These are phyloP conservation scores for Sungouiella blattae DNA, from an alignment of 805 yeast genomes.

Conservation along the genomic window DNA sequence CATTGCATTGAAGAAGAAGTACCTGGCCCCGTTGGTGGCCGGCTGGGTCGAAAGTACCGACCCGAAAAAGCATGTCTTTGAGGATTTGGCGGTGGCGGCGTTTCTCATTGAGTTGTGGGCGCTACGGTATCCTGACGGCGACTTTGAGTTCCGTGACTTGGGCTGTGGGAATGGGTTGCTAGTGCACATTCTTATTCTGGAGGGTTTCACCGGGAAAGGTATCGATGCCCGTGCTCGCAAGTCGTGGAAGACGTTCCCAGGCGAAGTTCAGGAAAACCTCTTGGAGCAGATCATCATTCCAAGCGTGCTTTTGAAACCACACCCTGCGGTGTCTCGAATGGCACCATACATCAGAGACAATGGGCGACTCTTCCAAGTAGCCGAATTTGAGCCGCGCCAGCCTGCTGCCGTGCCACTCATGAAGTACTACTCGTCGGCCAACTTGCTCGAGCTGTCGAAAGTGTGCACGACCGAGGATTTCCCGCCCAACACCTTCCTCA, in stretches of 20 bases:
- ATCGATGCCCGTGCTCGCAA: conserved; percentile 87
- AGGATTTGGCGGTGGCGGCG: conserved; percentile 93
- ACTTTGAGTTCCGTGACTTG: conserved; percentile 75
- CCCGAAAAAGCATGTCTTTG: conserved; percentile 93
- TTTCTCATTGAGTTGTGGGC: conserved; percentile 86
- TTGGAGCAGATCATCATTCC: conserved; percentile 86
- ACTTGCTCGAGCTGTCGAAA: conserved; percentile 48
- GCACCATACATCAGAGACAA: conserved; percentile 58
- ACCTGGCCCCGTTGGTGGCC: conserved; percentile 70
- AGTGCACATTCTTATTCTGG: conserved; percentile 68
- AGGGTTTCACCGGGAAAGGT: conserved; percentile 81
- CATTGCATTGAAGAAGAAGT: conserved; percentile 73
- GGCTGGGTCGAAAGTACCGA: conserved; percentile 94
- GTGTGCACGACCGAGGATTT: conserved; percentile 60
- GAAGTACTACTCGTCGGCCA: conserved; percentile 53
- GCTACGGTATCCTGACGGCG: conserved; percentile 39
- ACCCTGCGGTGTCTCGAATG: conserved; percentile 53
- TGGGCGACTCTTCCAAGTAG: conserved; percentile 58
- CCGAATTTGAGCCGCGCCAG: conserved; percentile 24
- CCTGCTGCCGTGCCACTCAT: conserved; percentile 39
- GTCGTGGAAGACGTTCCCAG: conserved; percentile 79
- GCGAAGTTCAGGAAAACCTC: conserved; percentile 52
- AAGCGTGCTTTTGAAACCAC: conserved; percentile 62
- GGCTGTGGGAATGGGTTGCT: conserved; percentile 95
- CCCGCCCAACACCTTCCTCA: conserved; percentile 69